phyloP scores from a whole-genome alignment of 257 asterid species.

The Phtheirospermum japonicum region DNA sequence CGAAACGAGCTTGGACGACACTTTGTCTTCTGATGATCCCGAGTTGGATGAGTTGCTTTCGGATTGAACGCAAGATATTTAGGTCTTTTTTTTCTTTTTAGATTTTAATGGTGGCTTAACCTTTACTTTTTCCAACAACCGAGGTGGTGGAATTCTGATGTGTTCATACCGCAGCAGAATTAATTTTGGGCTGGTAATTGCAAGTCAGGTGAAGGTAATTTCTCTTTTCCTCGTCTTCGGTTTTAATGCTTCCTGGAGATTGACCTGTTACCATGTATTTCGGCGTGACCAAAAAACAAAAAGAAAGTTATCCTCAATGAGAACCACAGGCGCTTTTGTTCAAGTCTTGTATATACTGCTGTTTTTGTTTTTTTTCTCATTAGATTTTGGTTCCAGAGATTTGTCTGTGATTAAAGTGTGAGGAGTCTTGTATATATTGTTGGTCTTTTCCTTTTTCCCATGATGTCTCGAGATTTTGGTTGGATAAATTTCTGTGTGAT shows the following conservation, averaged over 20 bases:
- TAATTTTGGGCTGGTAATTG: constrained; percentile 15
- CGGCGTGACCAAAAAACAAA: neutral
- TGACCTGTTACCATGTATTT: constrained; percentile 18
- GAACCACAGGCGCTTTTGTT: neutral
- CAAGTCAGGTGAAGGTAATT: constrained; percentile 23
- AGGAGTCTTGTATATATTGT: constrained; percentile 27
- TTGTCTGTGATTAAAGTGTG: neutral
- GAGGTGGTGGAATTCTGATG: constrained; percentile 13
- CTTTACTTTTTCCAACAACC: constrained; percentile 12
- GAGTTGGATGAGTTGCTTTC: constrained; percentile 85
- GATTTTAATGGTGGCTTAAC: constrained; percentile 1
- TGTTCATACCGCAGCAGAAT: constrained; percentile 24
- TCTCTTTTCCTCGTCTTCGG: constrained; percentile 19
- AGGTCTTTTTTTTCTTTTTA: neutral
- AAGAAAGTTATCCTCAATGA: neutral
- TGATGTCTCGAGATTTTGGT: constrained; percentile 5
- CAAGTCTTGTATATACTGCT: too few species aligned
- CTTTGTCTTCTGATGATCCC: constrained; percentile 54
- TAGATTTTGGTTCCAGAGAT: too few species aligned
- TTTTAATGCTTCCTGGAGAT: constrained; percentile 21
- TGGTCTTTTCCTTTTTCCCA: neutral
- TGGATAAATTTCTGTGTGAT: too few species aligned
- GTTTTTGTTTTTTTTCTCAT: too few species aligned
- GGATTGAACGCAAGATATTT: constrained; percentile 41
- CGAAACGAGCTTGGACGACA: constrained; percentile 63